phyloP scores from a whole-genome alignment of 2,329 filamentous ascomycete genomes.

The Fusarium sp. region DNA sequence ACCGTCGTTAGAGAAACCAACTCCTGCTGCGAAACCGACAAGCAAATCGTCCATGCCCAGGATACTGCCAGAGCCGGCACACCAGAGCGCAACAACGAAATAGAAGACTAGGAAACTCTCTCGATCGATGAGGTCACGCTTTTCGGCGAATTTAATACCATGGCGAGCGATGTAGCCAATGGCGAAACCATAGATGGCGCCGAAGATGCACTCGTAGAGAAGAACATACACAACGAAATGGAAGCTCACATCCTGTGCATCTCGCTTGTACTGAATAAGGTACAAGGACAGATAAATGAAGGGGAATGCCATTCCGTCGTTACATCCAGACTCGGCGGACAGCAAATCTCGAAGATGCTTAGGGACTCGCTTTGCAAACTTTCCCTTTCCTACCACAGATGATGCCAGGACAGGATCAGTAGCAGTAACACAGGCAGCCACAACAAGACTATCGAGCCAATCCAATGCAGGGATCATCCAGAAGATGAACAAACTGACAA shows the following conservation, averaged over 20 bases:
- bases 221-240: conserved; percentile 92
- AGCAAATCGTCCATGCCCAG: conserved; percentile 92
- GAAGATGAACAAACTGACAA: conserved; percentile 94
- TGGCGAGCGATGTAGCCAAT: conserved; percentile 92
- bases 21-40: conserved; percentile 92
- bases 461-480: conserved; percentile 80
- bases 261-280: conserved; percentile 80
- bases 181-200: conserved; percentile 84
- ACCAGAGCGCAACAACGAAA: conserved; percentile 95
- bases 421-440: conserved; percentile 93
- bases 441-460: conserved; percentile 88
- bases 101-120: conserved; percentile 99
- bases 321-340: conserved; percentile 96
- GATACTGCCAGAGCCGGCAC: conserved; percentile 90
- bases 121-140: conserved; percentile 85
- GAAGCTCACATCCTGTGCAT: conserved; percentile 73
- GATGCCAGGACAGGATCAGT: conserved; percentile 97
- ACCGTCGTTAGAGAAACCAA: conserved; percentile 99
- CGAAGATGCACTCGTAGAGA: conserved; percentile 95
- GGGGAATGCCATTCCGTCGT: conserved; percentile 99
- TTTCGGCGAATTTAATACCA: conserved; percentile 87
- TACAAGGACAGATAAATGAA: conserved; percentile 95
- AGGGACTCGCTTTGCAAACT: conserved; percentile 96
- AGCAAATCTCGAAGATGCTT: conserved; percentile 96
- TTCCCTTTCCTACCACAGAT: conserved; percentile 97